A percentile compares a stretch with the other conserved stretches of the same genome.
phyloP scores from a whole-genome alignment of 768 basidiomycete genomes.

The Trametes cingulata region DNA sequence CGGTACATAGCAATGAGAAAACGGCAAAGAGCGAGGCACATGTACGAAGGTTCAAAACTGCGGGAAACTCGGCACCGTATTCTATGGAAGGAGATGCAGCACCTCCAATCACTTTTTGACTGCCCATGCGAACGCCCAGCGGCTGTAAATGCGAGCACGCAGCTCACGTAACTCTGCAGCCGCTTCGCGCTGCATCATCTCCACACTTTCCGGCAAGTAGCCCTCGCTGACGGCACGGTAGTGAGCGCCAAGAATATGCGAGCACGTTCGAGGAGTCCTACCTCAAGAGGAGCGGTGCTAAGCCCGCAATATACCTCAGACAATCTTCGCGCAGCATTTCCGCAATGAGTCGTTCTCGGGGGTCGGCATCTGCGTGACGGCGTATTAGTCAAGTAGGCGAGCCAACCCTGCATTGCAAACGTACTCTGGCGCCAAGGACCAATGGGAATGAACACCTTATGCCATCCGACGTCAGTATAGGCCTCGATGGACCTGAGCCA shows the following conservation, averaged over 20 bases:
- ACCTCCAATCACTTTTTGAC: constrained; percentile 25
- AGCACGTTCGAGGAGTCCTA: not conserved
- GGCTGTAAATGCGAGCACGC: constrained; percentile 29
- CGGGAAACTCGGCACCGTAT: not conserved
- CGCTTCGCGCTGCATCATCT: constrained; percentile 31
- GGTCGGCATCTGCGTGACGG: constrained; percentile 19
- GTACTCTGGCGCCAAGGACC: constrained; percentile 34
- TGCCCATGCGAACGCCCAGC: constrained; percentile 38
- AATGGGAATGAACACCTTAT: constrained; percentile 35
- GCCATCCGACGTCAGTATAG: constrained; percentile 32
- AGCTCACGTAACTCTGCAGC: constrained; percentile 29
- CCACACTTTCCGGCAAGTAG: constrained; percentile 33
- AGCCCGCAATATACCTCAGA: constrained; percentile 29
- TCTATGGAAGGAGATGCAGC: not conserved
- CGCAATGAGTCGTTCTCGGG: constrained; percentile 27
- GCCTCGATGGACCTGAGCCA: constrained; percentile 31
- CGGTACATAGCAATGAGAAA: not conserved
- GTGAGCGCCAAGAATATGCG: not conserved
- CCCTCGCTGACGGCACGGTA: constrained; percentile 27
- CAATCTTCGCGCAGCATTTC: constrained; percentile 34
- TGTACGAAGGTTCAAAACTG: not conserved
- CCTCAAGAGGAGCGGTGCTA: constrained; percentile 33
- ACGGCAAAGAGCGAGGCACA: not conserved
- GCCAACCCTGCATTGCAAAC: not conserved
- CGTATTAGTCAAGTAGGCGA: not conserved